Base-by-base conservation (phyloP, 257 asterid genomes). In the Ilex aquifolium region DNA sequence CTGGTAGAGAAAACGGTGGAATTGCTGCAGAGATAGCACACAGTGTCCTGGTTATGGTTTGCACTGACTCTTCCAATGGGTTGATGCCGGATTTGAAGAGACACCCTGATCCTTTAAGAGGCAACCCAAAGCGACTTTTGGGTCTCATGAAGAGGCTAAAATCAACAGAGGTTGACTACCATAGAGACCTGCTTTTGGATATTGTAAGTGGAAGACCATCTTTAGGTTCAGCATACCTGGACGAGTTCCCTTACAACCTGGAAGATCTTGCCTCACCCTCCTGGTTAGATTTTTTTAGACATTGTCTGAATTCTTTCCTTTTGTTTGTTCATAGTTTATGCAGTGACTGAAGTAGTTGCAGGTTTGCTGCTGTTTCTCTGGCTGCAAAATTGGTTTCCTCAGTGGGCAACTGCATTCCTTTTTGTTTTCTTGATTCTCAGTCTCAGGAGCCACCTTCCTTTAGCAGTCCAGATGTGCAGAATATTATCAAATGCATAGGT, bases 341-440 rank as follows among this genome's bases (percentile, higher is more conserved):
- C 62, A 59, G 57, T 82, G 78, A 77, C 78, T 83, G 72, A 76
- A 63, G 39, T 73, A 66, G 67, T 74, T 85, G 92, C 93, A 88
- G 98, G 98, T 79, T 72, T 74, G 79, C 80, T 72, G 78, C 95
- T 69, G 72, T 85, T 73, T 85, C 88, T 30, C 77, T 86, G 79
- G 97, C 98, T 79, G 95, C 98, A 64, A 78, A 85, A 67, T 88
- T 88, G 56, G 72, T 92, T 74, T 81, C 82, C 32, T 78, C 97
- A 7, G 93, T 87, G 48, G 70, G 81, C 60, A 79, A 79, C 61
- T 95, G 91, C 68, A 75, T 81, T 72, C 58, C 80, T n/a, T 73
- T 73, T 67, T 82, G 75, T 44, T 79, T 74, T 65, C 17, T 65
- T 60, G 80, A 76, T 66, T 61, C 71, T 52, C 65, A 12, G 62